phyloP scores from a whole-genome alignment of 1,284 basidiomycete species.

The Moesziomyces aphidis region DNA sequence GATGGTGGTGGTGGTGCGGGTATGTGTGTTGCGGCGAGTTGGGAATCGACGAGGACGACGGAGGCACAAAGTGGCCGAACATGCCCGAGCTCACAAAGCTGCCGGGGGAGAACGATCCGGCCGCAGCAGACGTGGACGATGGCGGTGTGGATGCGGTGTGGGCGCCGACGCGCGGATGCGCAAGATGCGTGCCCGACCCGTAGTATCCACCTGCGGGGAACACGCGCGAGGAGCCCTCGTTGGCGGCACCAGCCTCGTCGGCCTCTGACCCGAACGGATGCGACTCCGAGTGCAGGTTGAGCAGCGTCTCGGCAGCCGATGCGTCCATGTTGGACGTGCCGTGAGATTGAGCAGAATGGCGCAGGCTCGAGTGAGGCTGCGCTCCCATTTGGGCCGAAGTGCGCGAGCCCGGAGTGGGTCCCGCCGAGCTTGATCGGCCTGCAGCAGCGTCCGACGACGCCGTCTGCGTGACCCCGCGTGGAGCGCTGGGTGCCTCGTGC shows the following conservation, averaged over 20 bases:
- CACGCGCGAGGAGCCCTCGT: neutral
- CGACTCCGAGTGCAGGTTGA: constrained; percentile 38
- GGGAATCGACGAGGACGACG: constrained; percentile 13
- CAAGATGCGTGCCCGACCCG: constrained; percentile 1
- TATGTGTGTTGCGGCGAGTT: constrained; percentile 16
- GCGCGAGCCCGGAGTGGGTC: constrained; percentile 4
- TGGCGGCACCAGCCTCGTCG: neutral
- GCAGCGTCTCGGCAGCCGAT: constrained; percentile 38
- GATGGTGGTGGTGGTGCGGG: neutral
- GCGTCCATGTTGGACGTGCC: constrained; percentile 28
- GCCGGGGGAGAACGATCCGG: constrained; percentile 23
- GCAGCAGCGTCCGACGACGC: constrained; percentile 1
- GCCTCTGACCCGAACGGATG: constrained; percentile 7
- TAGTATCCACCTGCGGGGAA: constrained; percentile 6
- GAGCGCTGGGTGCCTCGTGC: constrained; percentile 1
- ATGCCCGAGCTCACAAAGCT: constrained; percentile 40
- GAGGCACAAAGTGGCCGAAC: constrained; percentile 38
- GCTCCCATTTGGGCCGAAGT: neutral
- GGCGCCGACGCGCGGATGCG: constrained; percentile 7
- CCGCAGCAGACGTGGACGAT: constrained; percentile 1
- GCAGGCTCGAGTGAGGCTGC: neutral
- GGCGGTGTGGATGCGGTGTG: constrained; percentile 12
- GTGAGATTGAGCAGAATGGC: neutral
- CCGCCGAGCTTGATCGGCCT: constrained; percentile 13
- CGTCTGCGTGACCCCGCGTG: constrained; percentile 10